Conservation (phyloP, 1,139 yeast species). For the Sugiyamaella neomexicana region DNA sequence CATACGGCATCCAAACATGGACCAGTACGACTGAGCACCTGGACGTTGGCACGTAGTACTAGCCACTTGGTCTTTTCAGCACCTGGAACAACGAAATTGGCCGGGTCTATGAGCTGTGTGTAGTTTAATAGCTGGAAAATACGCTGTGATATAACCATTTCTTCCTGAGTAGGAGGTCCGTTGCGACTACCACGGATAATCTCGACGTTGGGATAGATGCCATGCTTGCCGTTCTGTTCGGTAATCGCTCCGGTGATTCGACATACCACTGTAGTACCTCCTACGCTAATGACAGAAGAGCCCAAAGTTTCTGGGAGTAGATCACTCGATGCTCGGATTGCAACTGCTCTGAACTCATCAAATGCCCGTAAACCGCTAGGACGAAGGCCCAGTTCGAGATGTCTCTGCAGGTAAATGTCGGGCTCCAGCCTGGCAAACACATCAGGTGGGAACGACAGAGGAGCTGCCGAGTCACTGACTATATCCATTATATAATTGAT, state of each 20-base stretch:
- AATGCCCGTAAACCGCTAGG: constrained; percentile 55
- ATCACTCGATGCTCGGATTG: constrained; percentile 37
- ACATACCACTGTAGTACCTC: constrained; percentile 74
- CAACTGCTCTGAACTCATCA: constrained; percentile 67
- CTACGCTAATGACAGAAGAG: constrained; percentile 69
- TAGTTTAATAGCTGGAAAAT: constrained; percentile 50
- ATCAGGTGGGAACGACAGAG: constrained; percentile 70
- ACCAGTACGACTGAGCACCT: constrained; percentile 78
- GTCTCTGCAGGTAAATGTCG: constrained; percentile 76
- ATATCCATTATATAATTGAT: not conserved
- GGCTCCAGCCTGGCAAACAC: constrained; percentile 86
- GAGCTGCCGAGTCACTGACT: constrained; percentile 10
- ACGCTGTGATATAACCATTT: constrained; percentile 74
- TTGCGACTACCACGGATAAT: constrained; percentile 40
- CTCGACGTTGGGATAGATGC: constrained; percentile 75
- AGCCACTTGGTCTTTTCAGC: constrained; percentile 17
- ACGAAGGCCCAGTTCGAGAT: constrained; percentile 75
- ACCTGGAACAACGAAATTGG: constrained; percentile 12
- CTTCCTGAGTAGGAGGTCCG: constrained; percentile 82
- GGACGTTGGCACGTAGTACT: constrained; percentile 55
- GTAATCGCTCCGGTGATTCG: constrained; percentile 71
- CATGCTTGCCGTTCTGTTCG: constrained; percentile 39
- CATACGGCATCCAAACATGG: constrained; percentile 80
- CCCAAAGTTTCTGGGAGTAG: constrained; percentile 55
- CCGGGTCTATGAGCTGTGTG: constrained; percentile 10